These are phyloP conservation scores for Ambrosia hybrid DNA, from an alignment of 140 eudicot genomes.

Conservation along the genomic window DNA sequence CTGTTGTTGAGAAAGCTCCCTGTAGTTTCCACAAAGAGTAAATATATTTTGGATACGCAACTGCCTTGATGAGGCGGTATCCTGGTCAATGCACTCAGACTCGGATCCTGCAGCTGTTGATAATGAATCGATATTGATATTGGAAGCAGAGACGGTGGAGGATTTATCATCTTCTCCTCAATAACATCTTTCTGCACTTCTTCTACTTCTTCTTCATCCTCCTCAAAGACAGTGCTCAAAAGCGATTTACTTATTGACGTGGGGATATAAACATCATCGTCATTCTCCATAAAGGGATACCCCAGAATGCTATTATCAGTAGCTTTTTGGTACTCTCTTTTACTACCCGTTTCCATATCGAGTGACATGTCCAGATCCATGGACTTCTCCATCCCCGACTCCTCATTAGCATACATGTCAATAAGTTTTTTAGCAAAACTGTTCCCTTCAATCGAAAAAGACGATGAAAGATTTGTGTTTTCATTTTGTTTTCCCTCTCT, in stretches of 20 bases:
- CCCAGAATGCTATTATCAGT: constrained; percentile 34
- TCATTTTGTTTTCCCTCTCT: constrained; percentile 25
- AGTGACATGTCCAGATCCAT: constrained; percentile 90
- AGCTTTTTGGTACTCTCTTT: constrained; percentile 32
- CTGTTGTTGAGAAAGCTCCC: constrained; percentile 76
- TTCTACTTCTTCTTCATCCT: constrained; percentile 58
- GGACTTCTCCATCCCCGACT: constrained; percentile 94
- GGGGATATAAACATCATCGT: constrained; percentile 32
- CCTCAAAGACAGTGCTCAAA: constrained; percentile 89
- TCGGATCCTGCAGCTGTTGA: constrained; percentile 14
- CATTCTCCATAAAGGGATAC: constrained; percentile 28
- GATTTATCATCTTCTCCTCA: constrained; percentile 53
- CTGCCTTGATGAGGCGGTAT: constrained; percentile 52
- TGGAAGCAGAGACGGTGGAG: constrained; percentile 19
- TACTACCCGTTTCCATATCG: constrained; percentile 65
- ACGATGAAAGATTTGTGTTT: constrained; percentile 22
- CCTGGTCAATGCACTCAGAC: constrained; percentile 29
- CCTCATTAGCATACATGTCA: constrained; percentile 61
- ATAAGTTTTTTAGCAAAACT: constrained; percentile 56
- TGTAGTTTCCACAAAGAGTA: constrained; percentile 87
- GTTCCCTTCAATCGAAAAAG: constrained; percentile 45
- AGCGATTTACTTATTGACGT: constrained; percentile 36
- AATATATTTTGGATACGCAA: constrained; percentile 71
- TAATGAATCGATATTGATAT: constrained; percentile 23
- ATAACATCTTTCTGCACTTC: constrained; percentile 89